Base-by-base conservation (phyloP, 768 basidiomycete species). In the Psilocybe azurescens region DNA sequence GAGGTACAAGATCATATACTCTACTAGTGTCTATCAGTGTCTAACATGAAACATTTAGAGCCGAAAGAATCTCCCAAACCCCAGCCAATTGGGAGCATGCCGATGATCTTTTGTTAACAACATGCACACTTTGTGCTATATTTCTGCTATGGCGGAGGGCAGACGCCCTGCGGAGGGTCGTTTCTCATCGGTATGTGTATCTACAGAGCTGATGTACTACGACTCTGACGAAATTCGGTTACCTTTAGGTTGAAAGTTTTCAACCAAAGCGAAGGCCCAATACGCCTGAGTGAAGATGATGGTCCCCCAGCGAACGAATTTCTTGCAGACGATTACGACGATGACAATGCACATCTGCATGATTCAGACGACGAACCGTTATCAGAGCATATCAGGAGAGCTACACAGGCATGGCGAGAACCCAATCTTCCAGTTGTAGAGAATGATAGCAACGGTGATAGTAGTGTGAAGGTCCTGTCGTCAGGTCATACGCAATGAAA, bases 271-370 rank as follows among this genome's bases (percentile, higher is more conserved):
- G 85, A 87, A 61, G 89, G 89, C 2, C 78, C 72, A 5, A 89
- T 91, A 58, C 83, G 89, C 8, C 79, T 91, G 20, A 89, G 88
- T 51, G 81, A 85, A 68, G 90, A 91, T 65, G 88, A 90, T 56
- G 87, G 88, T 0, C 89, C 89, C 11, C 80, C 89, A n/a, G 82
- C 88, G n/a, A 77, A 78, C 14, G 86, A 87, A 57, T 90, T 90
- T 63, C 66, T 91, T 52, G 82, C 80, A 39, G 85, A 86, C 60
- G 86, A 85, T 33, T 81, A 84, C 51, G 86, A 87, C 50, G 87
- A 84, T 11, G 83, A 80, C 36, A 73, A 80, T 32, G 75, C 75
- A 47, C 68, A 66, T 20, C 56, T 72, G 8, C 55, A 66, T 53
- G 69, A 70, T 50, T 69, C 69, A 20, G 70, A 70, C 46, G 68